Conservation (phyloP, 2,329 filamentous ascomycete species). For the Aspergillus bombycis region DNA sequence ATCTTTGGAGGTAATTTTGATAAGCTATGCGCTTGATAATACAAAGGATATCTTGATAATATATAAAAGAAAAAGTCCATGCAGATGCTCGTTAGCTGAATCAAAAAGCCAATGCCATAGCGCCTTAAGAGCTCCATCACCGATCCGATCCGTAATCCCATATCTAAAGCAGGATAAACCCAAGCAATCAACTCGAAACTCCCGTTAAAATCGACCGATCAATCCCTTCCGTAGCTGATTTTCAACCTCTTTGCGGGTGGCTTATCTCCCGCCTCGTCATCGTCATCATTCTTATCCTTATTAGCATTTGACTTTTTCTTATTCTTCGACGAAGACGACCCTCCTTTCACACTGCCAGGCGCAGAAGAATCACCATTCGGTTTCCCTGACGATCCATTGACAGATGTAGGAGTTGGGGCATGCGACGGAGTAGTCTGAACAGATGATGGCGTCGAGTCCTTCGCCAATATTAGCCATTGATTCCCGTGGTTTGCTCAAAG, state of each 20-base stretch:
- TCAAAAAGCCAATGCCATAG: background rate
- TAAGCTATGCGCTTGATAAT: slow-evolving; percentile 1
- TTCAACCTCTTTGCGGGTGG: slow-evolving; percentile 48
- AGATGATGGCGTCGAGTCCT: slow-evolving; percentile 50
- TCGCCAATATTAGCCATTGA: background rate
- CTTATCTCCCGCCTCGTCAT: slow-evolving; percentile 40
- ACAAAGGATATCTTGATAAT: slow-evolving; percentile 11
- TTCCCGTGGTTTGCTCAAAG: too few species aligned
- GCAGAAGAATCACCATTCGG: slow-evolving; percentile 30
- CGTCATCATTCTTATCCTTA: slow-evolving; percentile 35
- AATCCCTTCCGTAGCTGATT: slow-evolving; percentile 50
- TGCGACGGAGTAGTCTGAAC: slow-evolving; percentile 51
- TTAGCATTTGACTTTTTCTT: slow-evolving; percentile 42
- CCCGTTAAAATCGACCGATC: slow-evolving; percentile 14
- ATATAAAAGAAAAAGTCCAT: background rate
- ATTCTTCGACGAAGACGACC: slow-evolving; percentile 40
- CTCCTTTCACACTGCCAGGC: slow-evolving; percentile 37
- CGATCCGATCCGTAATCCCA: slow-evolving; percentile 1
- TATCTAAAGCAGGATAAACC: slow-evolving; percentile 11
- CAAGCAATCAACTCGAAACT: slow-evolving; percentile 11
- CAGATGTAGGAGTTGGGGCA: slow-evolving; percentile 49
- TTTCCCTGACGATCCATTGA: slow-evolving; percentile 33
- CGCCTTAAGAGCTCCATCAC: slow-evolving; percentile 2
- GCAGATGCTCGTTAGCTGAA: background rate
- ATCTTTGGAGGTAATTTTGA: background rate